Evolutionary conservation across 371 early-diverging fungal species (phyloP), one percentile per base, ranked within the genome.

Genomic region (Zopfochytrium polystomum): DNA sequence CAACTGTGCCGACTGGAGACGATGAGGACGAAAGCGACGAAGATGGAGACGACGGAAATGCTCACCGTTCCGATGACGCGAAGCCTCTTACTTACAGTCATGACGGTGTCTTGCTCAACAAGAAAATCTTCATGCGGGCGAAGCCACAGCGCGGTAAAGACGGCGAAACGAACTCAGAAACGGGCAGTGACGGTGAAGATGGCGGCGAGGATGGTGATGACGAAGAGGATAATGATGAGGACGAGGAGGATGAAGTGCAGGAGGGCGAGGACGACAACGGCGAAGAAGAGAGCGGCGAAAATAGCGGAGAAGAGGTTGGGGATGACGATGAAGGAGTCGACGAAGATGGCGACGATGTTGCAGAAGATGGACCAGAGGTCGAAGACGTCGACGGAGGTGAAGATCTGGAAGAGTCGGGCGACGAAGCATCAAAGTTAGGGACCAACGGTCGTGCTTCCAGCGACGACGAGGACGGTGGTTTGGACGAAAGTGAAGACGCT

Each of bases 191-290:
- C 22, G 79, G 73, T 9, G 30, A 22, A n/a, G 48, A 43, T 32
- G 55, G 46, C 26, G 72, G 20, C 62, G 46, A 49, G 26, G 63
- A 56, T 57, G 59, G 67, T 60, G 44, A 70, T 27, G 77, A 81
- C 35, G 85, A 79, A 31, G 70, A 65, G 9, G 76, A 73, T 7
- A 74, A 73, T 1, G 75, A 62, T 4, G 52, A 52, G 22, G 72
- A 68, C 46, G 69, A 57, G 29, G 58, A 45, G 49, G 46, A 76
- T 68, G 51, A 62, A n/a, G 74, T 59, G 26, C 65, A 58, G 54
- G 57, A 65, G 52, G 51, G 69, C 25, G 81, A 83, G 31, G 85
- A 81, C 29, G 71, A 63, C 25, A 66, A 55, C n/a, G 74, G 72
- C 6, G 72, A 70, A 3, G 73, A 68, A 4, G 75, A 55, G 32